Evolutionary conservation across 345 rosid species (phyloP), one percentile per base, ranked within the genome.

Genomic region (Arabidopsis suecica): DNA sequence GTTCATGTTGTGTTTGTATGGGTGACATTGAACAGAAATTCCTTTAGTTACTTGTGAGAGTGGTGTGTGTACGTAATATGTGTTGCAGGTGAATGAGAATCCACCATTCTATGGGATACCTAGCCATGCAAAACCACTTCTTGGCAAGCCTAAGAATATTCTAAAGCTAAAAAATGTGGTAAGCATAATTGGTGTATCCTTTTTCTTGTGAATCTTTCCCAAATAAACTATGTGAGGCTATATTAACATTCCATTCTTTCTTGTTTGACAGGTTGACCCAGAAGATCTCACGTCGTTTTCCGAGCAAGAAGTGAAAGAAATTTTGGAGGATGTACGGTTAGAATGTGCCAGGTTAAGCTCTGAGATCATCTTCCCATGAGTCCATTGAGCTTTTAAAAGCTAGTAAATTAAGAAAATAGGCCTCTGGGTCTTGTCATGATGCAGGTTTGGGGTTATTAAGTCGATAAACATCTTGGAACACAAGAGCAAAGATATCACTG

Each of bases 401-500:
- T 51, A 16, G 36, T 73, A 44, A 25, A 49, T 41, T 55, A 69
- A 73, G 75, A 75, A 65, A 71, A 54, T 12, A 71, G 25, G 44
- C 49, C 61, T 54, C 50, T 75, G 49, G 16, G 32, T 51, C 53
- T 34, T 51, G 55, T 30, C 40, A 7, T 78, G 74, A 78, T 86
- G 86, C 91, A 95, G 99, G 89, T 92, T 92, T 88, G 99, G 99
- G 68, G 61, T 82, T 45, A 87, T 95, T 18, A 90, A 83, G 81
- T 89, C 97, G 33, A 69, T 90, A 61, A 89, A 90, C 79, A 72
- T 90, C 45, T 83, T 88, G 79, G 84, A 79, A 84, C 72, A 69
- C 37, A 70, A 53, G 65, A 62, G 69, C 32, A 37, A 38, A 76
- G 64, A 80, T 44, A 37, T 22, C 41, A 8, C 78, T 7, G 49